Percentiles rank a stretch among this genome's conserved stretches.
These are phyloP conservation scores for Rhizopogon vesiculosus DNA, from an alignment of 768 basidiomycete species.

Conservation along the genomic window DNA sequence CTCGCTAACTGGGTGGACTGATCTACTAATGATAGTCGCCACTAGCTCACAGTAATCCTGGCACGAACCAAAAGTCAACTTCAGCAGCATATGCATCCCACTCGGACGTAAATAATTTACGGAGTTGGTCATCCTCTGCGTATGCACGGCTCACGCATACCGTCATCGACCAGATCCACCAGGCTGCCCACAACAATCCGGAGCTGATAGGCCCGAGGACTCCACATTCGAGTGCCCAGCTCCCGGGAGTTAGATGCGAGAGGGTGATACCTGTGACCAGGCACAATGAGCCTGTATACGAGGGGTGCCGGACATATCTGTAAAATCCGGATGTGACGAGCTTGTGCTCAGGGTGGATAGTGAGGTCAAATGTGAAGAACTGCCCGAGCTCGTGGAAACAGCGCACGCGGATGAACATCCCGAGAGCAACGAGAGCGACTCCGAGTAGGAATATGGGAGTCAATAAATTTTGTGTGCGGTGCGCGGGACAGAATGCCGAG, in stretches of 20 bases:
- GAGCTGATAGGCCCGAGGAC: constrained; percentile 25
- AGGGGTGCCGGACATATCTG: constrained; percentile 49
- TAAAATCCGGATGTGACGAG: constrained; percentile 50
- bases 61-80: constrained; percentile 48
- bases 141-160: constrained; percentile 44
- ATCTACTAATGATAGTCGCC: neutral
- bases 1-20: neutral
- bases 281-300: constrained; percentile 49
- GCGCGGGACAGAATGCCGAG: constrained; percentile 26
- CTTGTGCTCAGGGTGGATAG: constrained; percentile 46
- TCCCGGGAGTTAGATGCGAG: constrained; percentile 42
- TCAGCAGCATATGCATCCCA: constrained; percentile 43
- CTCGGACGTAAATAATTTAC: constrained; percentile 37
- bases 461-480: constrained; percentile 23
- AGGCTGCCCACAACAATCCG: constrained; percentile 30
- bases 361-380: constrained; percentile 57
- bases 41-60: constrained; percentile 34
- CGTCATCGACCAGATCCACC: constrained; percentile 48
- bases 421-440: constrained; percentile 36
- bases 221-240: constrained; percentile 41
- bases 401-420: constrained; percentile 44
- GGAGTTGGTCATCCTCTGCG: constrained; percentile 49
- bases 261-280: constrained; percentile 43
- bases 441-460: constrained; percentile 45
- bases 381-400: constrained; percentile 51